Conservation (phyloP, 768 basidiomycete species). For the Austroboletus eburneus region DNA sequence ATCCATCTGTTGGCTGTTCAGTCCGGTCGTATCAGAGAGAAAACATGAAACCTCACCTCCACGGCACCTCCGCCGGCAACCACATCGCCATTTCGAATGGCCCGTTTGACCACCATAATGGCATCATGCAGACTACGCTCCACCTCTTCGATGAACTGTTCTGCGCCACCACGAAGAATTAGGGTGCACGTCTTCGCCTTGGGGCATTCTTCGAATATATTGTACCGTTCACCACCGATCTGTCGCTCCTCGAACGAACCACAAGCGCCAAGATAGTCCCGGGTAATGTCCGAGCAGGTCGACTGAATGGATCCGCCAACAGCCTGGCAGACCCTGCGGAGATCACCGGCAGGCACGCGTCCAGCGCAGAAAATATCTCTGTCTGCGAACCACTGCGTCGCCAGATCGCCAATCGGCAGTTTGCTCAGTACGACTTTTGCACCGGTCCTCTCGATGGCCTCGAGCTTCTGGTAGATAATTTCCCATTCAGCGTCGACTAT, state of each 20-base stretch:
- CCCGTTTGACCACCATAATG: conserved; percentile 99
- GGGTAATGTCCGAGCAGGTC: conserved; percentile 88
- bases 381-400: conserved; percentile 99
- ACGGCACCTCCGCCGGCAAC: conserved; percentile 98
- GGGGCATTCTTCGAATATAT: conserved; percentile 89
- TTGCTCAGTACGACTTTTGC: conserved; percentile 98
- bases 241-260: conserved; percentile 91
- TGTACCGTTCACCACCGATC: conserved; percentile 95
- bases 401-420: conserved; percentile 96
- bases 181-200: conserved; percentile 95
- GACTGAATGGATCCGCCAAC: conserved; percentile 94
- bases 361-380: conserved; percentile 99
- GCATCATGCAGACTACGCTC: conserved; percentile 97
- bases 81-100: conserved; percentile 91
- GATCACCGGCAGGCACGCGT: conserved; percentile 84
- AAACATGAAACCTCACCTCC: conserved; percentile 54
- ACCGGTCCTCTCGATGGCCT: conserved; percentile 93
- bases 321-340: conserved; percentile 92
- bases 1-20: conserved; percentile 74
- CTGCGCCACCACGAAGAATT: conserved; percentile 91
- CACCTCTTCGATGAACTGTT: conserved; percentile 98
- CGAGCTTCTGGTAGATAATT: conserved; percentile 96
- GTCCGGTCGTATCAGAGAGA: background rate
- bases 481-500: conserved; percentile 99
- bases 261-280: conserved; percentile 92